Evolutionary conservation across 768 basidiomycete species (phyloP).

Genomic region (Rhodosporidiobolus sp.): DNA sequence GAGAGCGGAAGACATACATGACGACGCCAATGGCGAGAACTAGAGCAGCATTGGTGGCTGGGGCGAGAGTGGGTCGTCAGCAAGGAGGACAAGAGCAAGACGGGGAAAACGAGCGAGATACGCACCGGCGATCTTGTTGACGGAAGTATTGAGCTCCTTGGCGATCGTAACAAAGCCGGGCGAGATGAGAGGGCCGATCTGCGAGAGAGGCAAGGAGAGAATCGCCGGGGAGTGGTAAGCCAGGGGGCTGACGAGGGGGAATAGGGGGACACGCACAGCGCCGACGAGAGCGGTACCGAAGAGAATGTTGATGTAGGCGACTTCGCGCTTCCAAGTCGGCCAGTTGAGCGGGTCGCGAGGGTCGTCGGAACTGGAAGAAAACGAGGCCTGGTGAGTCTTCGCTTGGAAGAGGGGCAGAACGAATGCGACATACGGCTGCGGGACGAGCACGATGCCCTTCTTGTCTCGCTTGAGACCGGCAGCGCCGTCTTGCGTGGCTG

Average conservation of each 20-base stretch:
- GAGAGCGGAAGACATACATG: neutral
- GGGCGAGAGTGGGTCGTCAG: no score
- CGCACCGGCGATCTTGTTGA: neutral
- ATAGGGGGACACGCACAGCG: neutral
- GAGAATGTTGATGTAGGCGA: neutral
- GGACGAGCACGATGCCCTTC: conserved; percentile 5
- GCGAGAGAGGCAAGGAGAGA: neutral
- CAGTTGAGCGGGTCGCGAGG: conserved; percentile 6
- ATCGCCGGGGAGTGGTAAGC: neutral
- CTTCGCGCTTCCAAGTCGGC: neutral
- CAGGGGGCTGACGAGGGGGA: neutral
- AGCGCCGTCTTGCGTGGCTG: neutral
- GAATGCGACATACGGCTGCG: neutral
- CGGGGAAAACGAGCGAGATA: no score
- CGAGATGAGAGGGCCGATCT: conserved; percentile 1
- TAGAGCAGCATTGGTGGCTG: neutral
- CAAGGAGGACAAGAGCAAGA: no score
- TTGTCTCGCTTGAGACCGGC: conserved; percentile 11
- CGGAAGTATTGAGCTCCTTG: neutral
- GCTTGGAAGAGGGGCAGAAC: neutral
- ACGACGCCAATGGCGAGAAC: neutral
- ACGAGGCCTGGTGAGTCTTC: neutral
- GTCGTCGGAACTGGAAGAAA: neutral
- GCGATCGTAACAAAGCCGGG: neutral
- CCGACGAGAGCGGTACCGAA: neutral